Base-by-base conservation (phyloP, 2,329 filamentous ascomycete genomes). In the Truncatella angustata region DNA sequence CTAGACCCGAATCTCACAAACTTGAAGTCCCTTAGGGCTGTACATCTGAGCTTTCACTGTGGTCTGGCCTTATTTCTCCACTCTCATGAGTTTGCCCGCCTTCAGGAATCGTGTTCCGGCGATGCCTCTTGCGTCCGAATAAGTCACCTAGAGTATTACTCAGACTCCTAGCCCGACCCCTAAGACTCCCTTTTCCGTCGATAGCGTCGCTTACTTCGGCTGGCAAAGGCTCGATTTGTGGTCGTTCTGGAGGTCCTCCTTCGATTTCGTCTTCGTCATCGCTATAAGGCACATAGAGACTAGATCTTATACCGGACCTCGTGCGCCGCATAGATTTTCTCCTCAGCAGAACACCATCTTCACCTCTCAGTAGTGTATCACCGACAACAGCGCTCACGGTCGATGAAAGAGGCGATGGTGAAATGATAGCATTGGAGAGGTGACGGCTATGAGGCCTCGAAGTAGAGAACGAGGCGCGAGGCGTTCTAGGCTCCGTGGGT, bases 331-430 rank as follows among this genome's bases (percentile, higher is more conserved):
- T 67, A 7, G 77, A 77, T 9, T 74, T 72, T 50, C 69, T 73
- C 36, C 71, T 71, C 5, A 71, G 54, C 18, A 70, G 59, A 0
- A 72, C 64, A 28, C 64, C 66, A 23, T 75, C 72, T 14, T 75
- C 69, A 28, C 74, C 72, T 10, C 77, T 70, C 2, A 81, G 69
- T 26, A 83, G 70, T 10, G 74, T 78, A 57, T 84, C 81, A 37
- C 80, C 77, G 39, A 85, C 77, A 0, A 81, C 79, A 0, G 79
- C 78, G 16, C 74, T 81, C 34, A 85, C 77, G 1, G 81, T 83
- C 0, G 80, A 82, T 2, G 80, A 82, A 30, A 84, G 72, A 0
- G 81, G 81, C 0, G 81, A 84, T 10, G 81, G 81, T 3, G 80
- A 84, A 54, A 83, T 81, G 34, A 84, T 75, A 2, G 76, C 73